Conservation (phyloP, 306 rosid genomes). For the Biancaea sappan region DNA sequence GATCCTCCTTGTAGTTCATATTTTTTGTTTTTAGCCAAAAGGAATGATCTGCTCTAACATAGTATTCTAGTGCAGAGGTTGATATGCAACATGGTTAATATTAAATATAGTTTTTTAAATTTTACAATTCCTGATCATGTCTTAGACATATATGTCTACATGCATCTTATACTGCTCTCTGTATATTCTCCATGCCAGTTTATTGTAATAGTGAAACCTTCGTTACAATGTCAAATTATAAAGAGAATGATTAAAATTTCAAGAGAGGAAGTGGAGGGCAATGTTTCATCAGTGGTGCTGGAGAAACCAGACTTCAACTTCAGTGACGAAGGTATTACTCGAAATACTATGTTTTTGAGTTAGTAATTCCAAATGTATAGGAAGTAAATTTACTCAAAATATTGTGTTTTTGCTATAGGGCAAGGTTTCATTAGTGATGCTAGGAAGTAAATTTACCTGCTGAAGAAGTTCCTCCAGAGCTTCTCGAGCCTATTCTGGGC, state of each 20-base stretch:
- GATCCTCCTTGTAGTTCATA: no score
- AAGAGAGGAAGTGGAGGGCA: conserved; percentile 97
- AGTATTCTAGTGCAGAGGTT: conserved; percentile 24
- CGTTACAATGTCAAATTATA: conserved; percentile 20
- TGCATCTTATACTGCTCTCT: background rate
- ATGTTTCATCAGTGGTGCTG: conserved; percentile 96
- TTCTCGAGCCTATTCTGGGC: no score
- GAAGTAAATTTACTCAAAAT: no score
- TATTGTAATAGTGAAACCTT: conserved; percentile 11
- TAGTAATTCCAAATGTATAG: no score
- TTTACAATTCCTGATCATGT: background rate
- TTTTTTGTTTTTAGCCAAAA: background rate
- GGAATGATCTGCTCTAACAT: background rate
- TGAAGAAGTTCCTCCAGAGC: no score
- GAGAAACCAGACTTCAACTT: conserved; percentile 98
- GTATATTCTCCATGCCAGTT: conserved; percentile 14
- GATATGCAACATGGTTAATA: background rate
- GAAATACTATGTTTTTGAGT: conserved; percentile 29
- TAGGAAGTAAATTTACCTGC: no score
- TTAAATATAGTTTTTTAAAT: conserved; percentile 8
- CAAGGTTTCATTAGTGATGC: no score
- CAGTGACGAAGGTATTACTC: conserved; percentile 81
- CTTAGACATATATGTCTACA: conserved; percentile 1
- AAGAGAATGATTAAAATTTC: conserved; percentile 35
- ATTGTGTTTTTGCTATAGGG: no score